phyloP scores from a whole-genome alignment of 441 rosid genomes.

The Biscutella laevigata region DNA sequence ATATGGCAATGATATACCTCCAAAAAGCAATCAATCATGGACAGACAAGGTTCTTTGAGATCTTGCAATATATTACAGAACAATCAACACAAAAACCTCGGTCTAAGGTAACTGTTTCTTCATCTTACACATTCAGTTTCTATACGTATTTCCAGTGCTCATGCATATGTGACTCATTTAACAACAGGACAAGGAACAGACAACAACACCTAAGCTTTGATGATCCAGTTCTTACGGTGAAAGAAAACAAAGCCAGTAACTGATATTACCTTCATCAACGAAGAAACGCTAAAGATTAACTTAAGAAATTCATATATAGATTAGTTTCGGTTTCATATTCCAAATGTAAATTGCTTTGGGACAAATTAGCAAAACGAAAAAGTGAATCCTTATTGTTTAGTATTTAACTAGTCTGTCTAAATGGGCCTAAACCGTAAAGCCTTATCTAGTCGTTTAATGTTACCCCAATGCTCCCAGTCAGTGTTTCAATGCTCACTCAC shows the following conservation, averaged over 20 bases:
- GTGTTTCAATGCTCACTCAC: too few relatives aligned
- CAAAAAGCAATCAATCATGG: constrained; percentile 75
- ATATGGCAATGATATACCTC: constrained; percentile 64
- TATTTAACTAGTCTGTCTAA: too few relatives aligned
- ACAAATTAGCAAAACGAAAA: background rate
- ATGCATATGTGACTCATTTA: background rate
- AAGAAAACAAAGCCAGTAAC: background rate
- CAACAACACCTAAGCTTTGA: background rate
- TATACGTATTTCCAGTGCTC: background rate
- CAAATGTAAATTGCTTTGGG: background rate
- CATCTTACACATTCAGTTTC: background rate
- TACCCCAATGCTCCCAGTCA: too few relatives aligned
- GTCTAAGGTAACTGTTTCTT: constrained; percentile 40
- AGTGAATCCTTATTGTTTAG: too few relatives aligned
- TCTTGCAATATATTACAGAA: constrained; percentile 65
- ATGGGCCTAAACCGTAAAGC: too few relatives aligned
- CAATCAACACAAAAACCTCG: constrained; percentile 60
- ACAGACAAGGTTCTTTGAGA: constrained; percentile 70
- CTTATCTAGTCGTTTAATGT: too few relatives aligned
- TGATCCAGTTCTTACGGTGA: constrained; percentile 1
- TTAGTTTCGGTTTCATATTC: background rate
- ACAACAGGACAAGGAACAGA: constrained; percentile 10
- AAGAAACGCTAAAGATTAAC: background rate
- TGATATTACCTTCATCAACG: background rate
- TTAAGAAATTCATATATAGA: background rate